Percentiles rank a stretch among this genome's conserved stretches.
Conservation (phyloP, 495 filamentous ascomycete genomes). For the Penicillium maclennaniae region DNA sequence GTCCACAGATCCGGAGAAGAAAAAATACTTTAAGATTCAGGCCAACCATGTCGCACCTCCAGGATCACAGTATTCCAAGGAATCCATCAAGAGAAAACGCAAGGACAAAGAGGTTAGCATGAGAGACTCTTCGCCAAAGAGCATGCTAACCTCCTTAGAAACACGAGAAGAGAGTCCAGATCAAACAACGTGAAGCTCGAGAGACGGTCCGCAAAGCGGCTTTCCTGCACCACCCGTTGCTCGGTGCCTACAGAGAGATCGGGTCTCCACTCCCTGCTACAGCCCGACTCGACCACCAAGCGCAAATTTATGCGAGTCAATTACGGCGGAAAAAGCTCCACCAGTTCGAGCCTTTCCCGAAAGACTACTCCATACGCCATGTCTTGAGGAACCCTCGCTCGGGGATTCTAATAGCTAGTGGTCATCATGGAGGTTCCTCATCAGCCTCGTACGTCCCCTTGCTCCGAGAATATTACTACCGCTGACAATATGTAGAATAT, state of each 20-base stretch:
- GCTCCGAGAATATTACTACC: neutral
- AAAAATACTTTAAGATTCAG: slow-evolving; percentile 56
- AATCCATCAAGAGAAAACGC: slow-evolving; percentile 42
- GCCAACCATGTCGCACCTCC: slow-evolving; percentile 44
- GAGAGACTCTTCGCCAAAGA: neutral
- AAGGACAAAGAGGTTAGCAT: slow-evolving; percentile 33
- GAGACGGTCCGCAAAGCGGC: slow-evolving; percentile 34
- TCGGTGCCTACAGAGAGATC: slow-evolving; percentile 28
- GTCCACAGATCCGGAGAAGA: slow-evolving; percentile 47
- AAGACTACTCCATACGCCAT: slow-evolving; percentile 31
- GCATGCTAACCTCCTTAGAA: slow-evolving; percentile 22
- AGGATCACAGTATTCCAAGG: slow-evolving; percentile 43
- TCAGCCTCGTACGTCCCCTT: slow-evolving; percentile 32
- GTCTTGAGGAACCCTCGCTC: slow-evolving; percentile 34
- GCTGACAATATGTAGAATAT: slow-evolving; percentile 24
- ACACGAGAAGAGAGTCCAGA: slow-evolving; percentile 25
- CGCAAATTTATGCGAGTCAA: slow-evolving; percentile 32
- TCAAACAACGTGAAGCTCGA: slow-evolving; percentile 24
- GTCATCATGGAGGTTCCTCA: slow-evolving; percentile 27
- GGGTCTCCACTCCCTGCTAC: slow-evolving; percentile 11
- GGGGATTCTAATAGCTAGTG: slow-evolving; percentile 38
- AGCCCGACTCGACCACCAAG: slow-evolving; percentile 24
- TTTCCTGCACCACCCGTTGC: slow-evolving; percentile 27
- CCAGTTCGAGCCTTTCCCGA: slow-evolving; percentile 33
- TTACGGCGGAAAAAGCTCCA: slow-evolving; percentile 30